Base-by-base conservation (phyloP, 2,329 filamentous ascomycete genomes). In the Neopestalotiopsis sp. region DNA sequence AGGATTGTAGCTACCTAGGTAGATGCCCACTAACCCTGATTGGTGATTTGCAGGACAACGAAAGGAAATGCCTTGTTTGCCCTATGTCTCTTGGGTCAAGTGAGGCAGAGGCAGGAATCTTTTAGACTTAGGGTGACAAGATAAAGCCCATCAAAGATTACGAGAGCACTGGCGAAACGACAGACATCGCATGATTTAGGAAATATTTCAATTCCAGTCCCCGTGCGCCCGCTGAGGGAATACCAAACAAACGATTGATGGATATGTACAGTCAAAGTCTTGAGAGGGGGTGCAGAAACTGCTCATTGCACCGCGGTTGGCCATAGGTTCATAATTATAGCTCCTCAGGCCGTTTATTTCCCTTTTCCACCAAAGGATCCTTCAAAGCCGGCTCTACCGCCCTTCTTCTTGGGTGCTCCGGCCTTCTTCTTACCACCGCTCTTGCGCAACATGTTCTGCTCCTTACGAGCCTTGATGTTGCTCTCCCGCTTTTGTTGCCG, bases 401-500 rank as follows among this genome's bases (percentile, higher is more conserved):
- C 81, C 77, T 86, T 87, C 73, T 82, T 80, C 72, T 73, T 88
- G 88, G 30, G 76, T 80, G 83, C 65, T 6, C n/a, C 56, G 34
- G 34, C 34, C 34, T 38, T 38, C 73, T 81, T 83, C 70, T 88
- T 89, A 79, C 89, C 90, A 42, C 85, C 87, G 67, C 86, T 87
- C 73, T 86, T 86, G 67, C 89, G 88, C 65, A 84, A 76, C 67
- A 84, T 71, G 83, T 94, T 95, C 72, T 93, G 92, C 64, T 96
- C 94, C 74, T 88, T 88, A 72, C 92, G 87, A 81, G 92, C 92
- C 75, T 86, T 85, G 72, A 95, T 83, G 79, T 95, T 95, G 63
- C 93, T 92, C 77, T 94, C 92, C 71, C 92, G 88, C 86, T 97
- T 97, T 81, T 90, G 90, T 77, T 95, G 94, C 78, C 91, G 91